Evolutionary conservation across 768 basidiomycete genomes (phyloP), one percentile per base, ranked within the genome.

Genomic region (Rhodosporidiobolus odoratus): DNA sequence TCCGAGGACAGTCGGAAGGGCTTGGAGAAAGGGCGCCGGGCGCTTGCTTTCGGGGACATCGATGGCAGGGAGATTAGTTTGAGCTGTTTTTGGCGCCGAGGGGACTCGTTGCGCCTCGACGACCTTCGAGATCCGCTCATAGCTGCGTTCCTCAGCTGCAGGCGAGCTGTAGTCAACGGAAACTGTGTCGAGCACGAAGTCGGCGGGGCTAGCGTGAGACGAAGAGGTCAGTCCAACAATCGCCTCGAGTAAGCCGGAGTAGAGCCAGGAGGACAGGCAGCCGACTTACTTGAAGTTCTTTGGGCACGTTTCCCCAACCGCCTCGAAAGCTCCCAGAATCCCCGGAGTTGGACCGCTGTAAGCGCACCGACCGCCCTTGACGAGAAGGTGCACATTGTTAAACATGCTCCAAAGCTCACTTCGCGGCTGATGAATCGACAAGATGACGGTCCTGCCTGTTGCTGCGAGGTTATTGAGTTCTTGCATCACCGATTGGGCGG

Each of bases 401-500:
- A 80, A 77, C 15, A 78, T 62, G 40, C 75, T 62, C 77, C 78
- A 81, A 41, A 82, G 81, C 63, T 81, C 81, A 37, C 76, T 78
- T 17, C 81, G 78, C 10, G 81, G 81, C 57, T 82, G 81, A 64
- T 81, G 81, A 3, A 81, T 77, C 0, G 81, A 79, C 3, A 77
- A 78, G 77, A 75, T 48, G 38, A 75, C 25, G 15, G 74, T 75
- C 1, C 67, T 47, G 0, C 73, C 72, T 25, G 79, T 79, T 2
- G 78, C 67, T 5, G 81, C 82, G 50, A 83, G 82, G 47, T 80
- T 79, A 43, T 78, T 77, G 16, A 84, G 78, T 6, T 80, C 80
- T 65, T 81, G 76, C 81, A 84, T 83, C 15, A 84, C 81, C 74
- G 81, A 83, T 58, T 79, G 75, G 5, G 84, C 83, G 19, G 81